Evolutionary conservation across 2,329 filamentous ascomycete genomes (phyloP).

Genomic region (Pseudocercospora macadamiae): DNA sequence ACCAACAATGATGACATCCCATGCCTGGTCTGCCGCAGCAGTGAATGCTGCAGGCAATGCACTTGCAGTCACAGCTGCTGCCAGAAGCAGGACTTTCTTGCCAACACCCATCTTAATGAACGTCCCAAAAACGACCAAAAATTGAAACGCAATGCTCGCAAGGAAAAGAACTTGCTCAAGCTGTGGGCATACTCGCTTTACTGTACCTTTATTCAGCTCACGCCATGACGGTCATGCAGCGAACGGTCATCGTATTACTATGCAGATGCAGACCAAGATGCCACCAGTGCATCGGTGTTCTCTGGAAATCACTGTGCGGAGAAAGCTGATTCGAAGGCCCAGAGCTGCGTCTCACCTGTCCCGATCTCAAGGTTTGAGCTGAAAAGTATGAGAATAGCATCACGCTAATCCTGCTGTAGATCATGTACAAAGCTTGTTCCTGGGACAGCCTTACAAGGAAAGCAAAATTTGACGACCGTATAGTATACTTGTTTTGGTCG

Average conservation of each 20-base stretch:
- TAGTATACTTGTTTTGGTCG: not conserved
- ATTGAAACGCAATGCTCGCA: not conserved
- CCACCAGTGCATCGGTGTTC: not conserved
- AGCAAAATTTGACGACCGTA: not conserved
- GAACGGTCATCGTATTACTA: not conserved
- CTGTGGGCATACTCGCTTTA: not conserved
- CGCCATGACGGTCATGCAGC: not conserved
- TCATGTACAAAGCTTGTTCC: not conserved
- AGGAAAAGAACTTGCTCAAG: not conserved
- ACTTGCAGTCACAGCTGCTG: not conserved
- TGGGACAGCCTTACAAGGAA: not conserved
- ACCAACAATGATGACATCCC: slow-evolving; percentile 47
- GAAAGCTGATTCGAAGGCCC: not conserved
- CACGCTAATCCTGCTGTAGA: not conserved
- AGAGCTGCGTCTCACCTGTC: not conserved
- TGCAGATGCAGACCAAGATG: not conserved
- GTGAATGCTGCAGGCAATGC: not conserved
- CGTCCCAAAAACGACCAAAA: not conserved
- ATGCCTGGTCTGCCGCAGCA: slow-evolving; percentile 5
- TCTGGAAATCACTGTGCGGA: not conserved
- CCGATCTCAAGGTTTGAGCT: not conserved
- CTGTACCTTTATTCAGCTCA: not conserved
- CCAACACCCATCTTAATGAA: slow-evolving; percentile 1
- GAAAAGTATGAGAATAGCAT: not conserved
- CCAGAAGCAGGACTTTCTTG: not conserved